Percentiles rank a stretch among this genome's conserved stretches.
Conservation (phyloP, 495 filamentous ascomycete genomes). For the Astrothelium macrocarpum region DNA sequence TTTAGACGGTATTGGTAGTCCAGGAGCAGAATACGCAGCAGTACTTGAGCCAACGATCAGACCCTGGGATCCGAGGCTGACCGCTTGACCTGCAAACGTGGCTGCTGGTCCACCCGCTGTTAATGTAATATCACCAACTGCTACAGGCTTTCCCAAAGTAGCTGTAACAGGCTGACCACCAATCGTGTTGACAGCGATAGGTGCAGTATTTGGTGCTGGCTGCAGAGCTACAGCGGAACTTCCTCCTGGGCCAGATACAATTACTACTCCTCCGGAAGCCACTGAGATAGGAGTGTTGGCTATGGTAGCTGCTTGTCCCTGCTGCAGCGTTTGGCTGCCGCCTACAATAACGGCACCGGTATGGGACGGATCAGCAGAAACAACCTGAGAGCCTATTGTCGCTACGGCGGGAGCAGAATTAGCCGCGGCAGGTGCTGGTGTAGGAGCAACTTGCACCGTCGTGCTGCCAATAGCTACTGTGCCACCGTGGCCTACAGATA, state of each 20-base stretch:
- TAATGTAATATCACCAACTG: neutral
- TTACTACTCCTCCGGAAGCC: neutral
- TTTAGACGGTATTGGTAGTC: neutral
- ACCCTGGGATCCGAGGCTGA: constrained; percentile 5
- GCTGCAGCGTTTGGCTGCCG: neutral
- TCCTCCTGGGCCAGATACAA: neutral
- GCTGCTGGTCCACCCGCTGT: constrained; percentile 1
- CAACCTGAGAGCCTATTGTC: constrained; percentile 5
- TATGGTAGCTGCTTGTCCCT: neutral
- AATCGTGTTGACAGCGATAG: neutral
- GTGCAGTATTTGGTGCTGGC: neutral
- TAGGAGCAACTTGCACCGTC: neutral
- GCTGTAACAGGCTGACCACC: neutral
- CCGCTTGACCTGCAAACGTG: neutral
- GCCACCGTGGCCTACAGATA: constrained; percentile 5
- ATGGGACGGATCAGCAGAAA: neutral
- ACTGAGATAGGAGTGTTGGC: constrained; percentile 1
- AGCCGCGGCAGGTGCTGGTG: neutral
- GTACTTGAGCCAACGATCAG: constrained; percentile 4
- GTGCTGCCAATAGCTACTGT: constrained; percentile 5
- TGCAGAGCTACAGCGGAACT: neutral
- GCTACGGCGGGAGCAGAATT: neutral
- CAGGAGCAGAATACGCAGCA: neutral
- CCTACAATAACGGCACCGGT: neutral
- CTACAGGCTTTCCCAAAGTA: neutral